Conservation (phyloP, 805 yeast species). For the Candida sanyiensis region DNA sequence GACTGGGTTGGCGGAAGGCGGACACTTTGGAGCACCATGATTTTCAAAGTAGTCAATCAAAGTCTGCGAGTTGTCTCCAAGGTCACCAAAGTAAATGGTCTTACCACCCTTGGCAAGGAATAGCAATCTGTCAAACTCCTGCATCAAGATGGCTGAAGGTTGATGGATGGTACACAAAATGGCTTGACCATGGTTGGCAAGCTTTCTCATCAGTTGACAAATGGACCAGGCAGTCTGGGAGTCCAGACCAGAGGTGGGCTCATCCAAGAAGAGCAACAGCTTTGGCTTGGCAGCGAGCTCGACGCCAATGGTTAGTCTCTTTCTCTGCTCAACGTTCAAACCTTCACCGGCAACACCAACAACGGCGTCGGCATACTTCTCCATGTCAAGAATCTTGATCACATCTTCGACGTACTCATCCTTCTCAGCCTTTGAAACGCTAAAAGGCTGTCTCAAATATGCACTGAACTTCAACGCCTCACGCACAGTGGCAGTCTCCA, state of each 20-base stretch:
- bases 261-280: conserved; percentile 55
- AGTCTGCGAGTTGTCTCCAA: conserved; percentile 52
- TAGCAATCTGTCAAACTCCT: conserved; percentile 72
- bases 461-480: conserved; percentile 69
- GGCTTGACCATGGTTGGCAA: conserved; percentile 58
- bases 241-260: conserved; percentile 66
- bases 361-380: conserved; percentile 59
- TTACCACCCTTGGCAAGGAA: conserved; percentile 67
- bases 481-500: conserved; percentile 60
- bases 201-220: conserved; percentile 52
- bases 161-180: conserved; percentile 76
- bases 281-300: conserved; percentile 63
- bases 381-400: conserved; percentile 59
- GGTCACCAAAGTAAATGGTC: conserved; percentile 71
- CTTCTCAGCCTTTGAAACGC: conserved; percentile 49
- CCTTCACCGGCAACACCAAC: conserved; percentile 75
- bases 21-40: conserved; percentile 63
- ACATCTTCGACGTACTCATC: conserved; percentile 60
- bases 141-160: conserved; percentile 74
- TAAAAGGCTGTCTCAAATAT: conserved; percentile 55
- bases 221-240: conserved; percentile 67
- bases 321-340: conserved; percentile 59
- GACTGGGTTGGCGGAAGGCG: conserved; percentile 69
- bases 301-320: conserved; percentile 60
- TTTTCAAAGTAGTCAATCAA: conserved; percentile 62